Evolutionary conservation across 139 green algal species (phyloP).

Genomic region (Nannochloris sp.): DNA sequence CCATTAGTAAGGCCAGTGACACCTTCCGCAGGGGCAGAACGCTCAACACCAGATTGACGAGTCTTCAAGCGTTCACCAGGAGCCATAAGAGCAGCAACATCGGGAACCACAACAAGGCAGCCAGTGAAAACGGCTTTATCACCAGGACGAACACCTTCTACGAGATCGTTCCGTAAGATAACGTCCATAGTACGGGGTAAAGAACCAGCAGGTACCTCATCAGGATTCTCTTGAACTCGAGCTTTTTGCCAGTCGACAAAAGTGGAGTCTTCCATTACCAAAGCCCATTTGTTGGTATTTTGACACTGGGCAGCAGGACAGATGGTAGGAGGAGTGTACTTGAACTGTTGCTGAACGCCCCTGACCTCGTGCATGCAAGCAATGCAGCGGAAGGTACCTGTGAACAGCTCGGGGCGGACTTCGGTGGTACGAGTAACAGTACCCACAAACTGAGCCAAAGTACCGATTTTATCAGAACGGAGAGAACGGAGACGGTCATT

Average conservation of each 20-base stretch:
- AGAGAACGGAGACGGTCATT: slow-evolving; percentile 31
- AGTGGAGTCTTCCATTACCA: slow-evolving; percentile 78
- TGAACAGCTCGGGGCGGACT: slow-evolving; percentile 90
- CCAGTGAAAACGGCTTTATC: slow-evolving; percentile 91
- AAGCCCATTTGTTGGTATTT: slow-evolving; percentile 77
- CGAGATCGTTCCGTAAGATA: slow-evolving; percentile 84
- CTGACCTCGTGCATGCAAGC: slow-evolving; percentile 59
- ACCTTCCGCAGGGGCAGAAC: slow-evolving; percentile 34
- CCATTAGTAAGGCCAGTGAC: slow-evolving; percentile 61
- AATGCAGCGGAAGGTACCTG: slow-evolving; percentile 84
- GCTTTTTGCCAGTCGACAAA: slow-evolving; percentile 99
- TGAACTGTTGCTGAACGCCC: slow-evolving; percentile 96
- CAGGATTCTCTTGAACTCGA: slow-evolving; percentile 89
- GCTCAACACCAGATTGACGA: slow-evolving; percentile 5
- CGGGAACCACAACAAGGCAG: slow-evolving; percentile 90
- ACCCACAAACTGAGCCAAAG: slow-evolving; percentile 57
- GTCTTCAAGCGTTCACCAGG: slow-evolving; percentile 43
- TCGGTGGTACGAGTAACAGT: slow-evolving; percentile 94
- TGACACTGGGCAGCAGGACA: slow-evolving; percentile 81
- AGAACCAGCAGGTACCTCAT: slow-evolving; percentile 88
- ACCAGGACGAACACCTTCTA: slow-evolving; percentile 90
- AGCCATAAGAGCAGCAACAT: slow-evolving; percentile 67
- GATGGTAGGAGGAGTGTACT: slow-evolving; percentile 86
- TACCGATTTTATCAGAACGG: slow-evolving; percentile 35
- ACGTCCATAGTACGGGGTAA: slow-evolving; percentile 95